Evolutionary conservation across 495 filamentous ascomycete species (phyloP).

Genomic region (Durotheca rogersii): DNA sequence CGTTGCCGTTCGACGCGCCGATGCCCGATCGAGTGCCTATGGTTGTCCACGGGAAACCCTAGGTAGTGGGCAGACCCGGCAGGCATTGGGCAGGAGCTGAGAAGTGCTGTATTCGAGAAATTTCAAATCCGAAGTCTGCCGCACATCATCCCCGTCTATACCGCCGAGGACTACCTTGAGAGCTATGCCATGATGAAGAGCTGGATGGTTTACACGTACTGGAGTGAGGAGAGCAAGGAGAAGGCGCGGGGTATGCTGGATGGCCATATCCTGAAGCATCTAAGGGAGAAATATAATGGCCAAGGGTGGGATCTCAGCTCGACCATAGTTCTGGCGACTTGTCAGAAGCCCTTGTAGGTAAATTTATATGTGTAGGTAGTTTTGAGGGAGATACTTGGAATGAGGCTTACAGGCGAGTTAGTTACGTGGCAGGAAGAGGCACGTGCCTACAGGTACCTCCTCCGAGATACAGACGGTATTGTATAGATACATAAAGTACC

Average conservation of each 20-base stretch:
- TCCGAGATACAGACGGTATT: no score
- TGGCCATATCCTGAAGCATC: conserved; percentile 32
- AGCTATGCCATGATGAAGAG: conserved; percentile 40
- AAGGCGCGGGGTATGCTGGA: conserved; percentile 39
- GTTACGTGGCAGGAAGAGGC: no score
- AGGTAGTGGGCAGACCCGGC: conserved; percentile 40
- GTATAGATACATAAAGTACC: no score
- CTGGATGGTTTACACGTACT: conserved; percentile 37
- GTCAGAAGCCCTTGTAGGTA: conserved; percentile 27
- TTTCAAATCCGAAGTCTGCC: conserved; percentile 37
- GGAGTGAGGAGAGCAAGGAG: conserved; percentile 42
- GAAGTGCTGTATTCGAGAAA: conserved; percentile 33
- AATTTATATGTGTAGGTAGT: conserved; percentile 8
- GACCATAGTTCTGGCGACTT: conserved; percentile 37
- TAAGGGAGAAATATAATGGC: conserved; percentile 40
- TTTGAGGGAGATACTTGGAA: no score
- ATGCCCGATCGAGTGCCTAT: conserved; percentile 26
- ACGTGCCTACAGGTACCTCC: no score
- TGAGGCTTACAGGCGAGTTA: no score
- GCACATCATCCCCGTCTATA: conserved; percentile 30
- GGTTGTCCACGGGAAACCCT: conserved; percentile 38
- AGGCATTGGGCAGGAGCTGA: conserved; percentile 38
- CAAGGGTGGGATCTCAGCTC: conserved; percentile 41
- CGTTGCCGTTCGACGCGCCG: conserved; percentile 43
- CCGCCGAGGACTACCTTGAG: conserved; percentile 34